These are phyloP conservation scores for Glycine soja DNA, from an alignment of 306 rosid species.

Conservation along the genomic window DNA sequence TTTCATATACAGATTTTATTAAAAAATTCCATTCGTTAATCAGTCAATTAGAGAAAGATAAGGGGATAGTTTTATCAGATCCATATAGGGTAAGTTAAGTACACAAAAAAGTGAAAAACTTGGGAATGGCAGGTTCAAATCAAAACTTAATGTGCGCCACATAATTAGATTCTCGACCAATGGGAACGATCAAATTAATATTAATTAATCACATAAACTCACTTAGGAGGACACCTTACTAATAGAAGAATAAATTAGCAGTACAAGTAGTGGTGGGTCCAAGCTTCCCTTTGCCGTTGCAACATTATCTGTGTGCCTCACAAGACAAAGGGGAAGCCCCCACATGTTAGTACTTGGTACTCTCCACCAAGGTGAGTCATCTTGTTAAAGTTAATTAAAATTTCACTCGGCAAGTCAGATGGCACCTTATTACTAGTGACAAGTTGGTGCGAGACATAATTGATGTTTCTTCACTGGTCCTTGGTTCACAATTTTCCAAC, in stretches of 20 bases:
- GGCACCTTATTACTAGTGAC: slow-evolving; percentile 39
- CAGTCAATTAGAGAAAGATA: neutral
- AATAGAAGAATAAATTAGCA: slow-evolving; percentile 18
- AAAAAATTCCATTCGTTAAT: neutral
- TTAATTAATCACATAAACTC: neutral
- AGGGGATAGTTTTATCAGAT: neutral
- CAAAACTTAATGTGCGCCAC: slow-evolving; percentile 8
- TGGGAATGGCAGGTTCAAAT: neutral
- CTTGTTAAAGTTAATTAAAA: neutral
- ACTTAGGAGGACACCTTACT: neutral
- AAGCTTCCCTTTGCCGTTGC: slow-evolving; percentile 14
- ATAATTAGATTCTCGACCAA: slow-evolving; percentile 10
- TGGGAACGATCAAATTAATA: neutral
- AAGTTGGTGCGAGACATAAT: slow-evolving; percentile 46
- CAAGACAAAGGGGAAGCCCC: slow-evolving; percentile 30
- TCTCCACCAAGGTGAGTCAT: slow-evolving; percentile 24
- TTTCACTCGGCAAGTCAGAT: slow-evolving; percentile 37
- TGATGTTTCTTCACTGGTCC: slow-evolving; percentile 46
- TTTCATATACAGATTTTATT: neutral
- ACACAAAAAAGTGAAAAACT: neutral
- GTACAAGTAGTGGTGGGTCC: slow-evolving; percentile 50
- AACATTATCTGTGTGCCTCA: slow-evolving; percentile 41
- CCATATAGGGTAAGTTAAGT: neutral
- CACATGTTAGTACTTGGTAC: slow-evolving; percentile 11
- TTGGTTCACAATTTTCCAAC: slow-evolving; percentile 49